Evolutionary conservation across 2,329 filamentous ascomycete species (phyloP).

Genomic region (Microcyclospora pomicola): DNA sequence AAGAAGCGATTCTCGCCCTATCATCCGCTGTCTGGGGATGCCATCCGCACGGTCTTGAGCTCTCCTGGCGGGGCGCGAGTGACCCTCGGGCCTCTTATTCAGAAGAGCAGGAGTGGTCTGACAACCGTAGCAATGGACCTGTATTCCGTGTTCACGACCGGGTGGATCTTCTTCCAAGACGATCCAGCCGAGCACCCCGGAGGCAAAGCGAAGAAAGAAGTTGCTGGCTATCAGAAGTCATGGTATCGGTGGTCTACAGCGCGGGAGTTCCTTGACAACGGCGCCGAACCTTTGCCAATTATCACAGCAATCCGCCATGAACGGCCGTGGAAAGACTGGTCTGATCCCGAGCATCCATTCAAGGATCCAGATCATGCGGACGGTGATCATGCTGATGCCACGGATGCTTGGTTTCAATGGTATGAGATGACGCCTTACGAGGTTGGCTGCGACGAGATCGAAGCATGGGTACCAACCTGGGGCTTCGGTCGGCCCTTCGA

Average conservation of each 20-base stretch:
- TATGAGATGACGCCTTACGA: slow-evolving; percentile 24
- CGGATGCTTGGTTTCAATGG: slow-evolving; percentile 26
- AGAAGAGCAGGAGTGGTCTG: slow-evolving; percentile 19
- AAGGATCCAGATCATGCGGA: slow-evolving; percentile 12
- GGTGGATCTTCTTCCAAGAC: slow-evolving; percentile 20
- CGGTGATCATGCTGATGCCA: slow-evolving; percentile 17
- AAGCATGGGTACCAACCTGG: slow-evolving; percentile 24
- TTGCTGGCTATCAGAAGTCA: slow-evolving; percentile 10
- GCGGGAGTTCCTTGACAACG: slow-evolving; percentile 13
- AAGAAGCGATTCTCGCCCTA: slow-evolving; percentile 20
- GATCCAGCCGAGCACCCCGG: slow-evolving; percentile 13
- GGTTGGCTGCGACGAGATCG: slow-evolving; percentile 24
- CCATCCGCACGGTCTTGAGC: slow-evolving; percentile 17
- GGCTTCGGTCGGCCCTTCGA: slow-evolving; percentile 23
- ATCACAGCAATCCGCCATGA: slow-evolving; percentile 18
- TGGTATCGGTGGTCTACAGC: slow-evolving; percentile 21
- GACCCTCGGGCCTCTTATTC: slow-evolving; percentile 19
- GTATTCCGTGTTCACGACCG: slow-evolving; percentile 20
- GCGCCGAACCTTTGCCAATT: slow-evolving; percentile 15
- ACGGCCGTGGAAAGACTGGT: slow-evolving; percentile 19
- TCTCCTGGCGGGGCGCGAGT: slow-evolving; percentile 15
- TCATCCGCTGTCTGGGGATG: slow-evolving; percentile 21
- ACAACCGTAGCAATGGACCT: slow-evolving; percentile 21
- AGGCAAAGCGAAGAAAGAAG: slow-evolving; percentile 10
- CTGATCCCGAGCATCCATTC: slow-evolving; percentile 16